phyloP scores from a whole-genome alignment of 306 rosid genomes.

The Urtica urens region DNA sequence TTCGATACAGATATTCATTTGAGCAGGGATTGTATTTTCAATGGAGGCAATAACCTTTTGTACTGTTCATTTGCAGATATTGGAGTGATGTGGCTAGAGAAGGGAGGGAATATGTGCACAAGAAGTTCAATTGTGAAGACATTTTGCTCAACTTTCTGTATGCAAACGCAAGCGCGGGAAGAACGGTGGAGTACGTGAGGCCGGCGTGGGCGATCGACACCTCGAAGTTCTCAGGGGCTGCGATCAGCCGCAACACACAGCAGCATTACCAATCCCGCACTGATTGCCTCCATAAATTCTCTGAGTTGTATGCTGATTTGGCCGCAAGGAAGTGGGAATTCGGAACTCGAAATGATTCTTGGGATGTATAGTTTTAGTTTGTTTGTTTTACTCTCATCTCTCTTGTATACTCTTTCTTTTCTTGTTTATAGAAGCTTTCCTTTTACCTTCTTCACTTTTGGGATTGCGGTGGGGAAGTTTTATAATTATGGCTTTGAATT shows the following conservation, averaged over 20 bases:
- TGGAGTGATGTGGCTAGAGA: constrained; percentile 62
- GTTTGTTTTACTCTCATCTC: constrained; percentile 8
- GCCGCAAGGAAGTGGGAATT: constrained; percentile 59
- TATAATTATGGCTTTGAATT: constrained; percentile 15
- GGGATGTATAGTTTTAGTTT: constrained; percentile 65
- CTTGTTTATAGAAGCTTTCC: constrained; percentile 2
- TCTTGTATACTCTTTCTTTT: constrained; percentile 20
- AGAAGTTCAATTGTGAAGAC: constrained; percentile 75
- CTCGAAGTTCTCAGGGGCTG: constrained; percentile 82
- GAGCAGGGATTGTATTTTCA: no score
- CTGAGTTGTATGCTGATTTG: constrained; percentile 64
- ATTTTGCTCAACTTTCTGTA: constrained; percentile 78
- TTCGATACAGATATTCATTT: no score
- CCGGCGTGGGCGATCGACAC: constrained; percentile 99
- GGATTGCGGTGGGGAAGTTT: constrained; percentile 32
- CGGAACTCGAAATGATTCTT: constrained; percentile 67
- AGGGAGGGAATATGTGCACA: constrained; percentile 73
- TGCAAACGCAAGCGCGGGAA: constrained; percentile 63
- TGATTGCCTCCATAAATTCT: constrained; percentile 55
- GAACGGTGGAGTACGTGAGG: constrained; percentile 81
- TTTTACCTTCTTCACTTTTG: constrained; percentile 32
- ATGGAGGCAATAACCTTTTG: no score
- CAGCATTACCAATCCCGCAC: constrained; percentile 62
- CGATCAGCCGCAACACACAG: constrained; percentile 75
- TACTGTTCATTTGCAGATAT: no score